Evolutionary conservation across 805 yeast species (phyloP).

Genomic region (Saturnispora saitoi): DNA sequence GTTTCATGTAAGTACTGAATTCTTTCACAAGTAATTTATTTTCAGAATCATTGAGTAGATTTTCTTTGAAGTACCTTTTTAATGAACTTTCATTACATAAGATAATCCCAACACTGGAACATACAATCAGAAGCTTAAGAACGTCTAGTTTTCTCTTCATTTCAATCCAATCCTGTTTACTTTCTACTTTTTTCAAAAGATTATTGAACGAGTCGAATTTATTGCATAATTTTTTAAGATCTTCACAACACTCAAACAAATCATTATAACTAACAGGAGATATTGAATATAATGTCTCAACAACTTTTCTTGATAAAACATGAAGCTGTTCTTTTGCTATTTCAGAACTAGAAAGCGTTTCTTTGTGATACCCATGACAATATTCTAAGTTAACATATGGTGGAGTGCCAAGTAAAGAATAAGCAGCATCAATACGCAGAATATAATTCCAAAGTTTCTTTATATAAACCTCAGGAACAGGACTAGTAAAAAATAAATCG

Average conservation of each 20-base stretch:
- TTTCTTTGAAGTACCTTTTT: not conserved
- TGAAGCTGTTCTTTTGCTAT: not conserved
- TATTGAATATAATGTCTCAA: not conserved
- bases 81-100: not conserved
- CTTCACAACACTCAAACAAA: not conserved
- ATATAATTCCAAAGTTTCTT: constrained; percentile 17
- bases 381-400: constrained; percentile 12
- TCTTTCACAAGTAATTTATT: not conserved
- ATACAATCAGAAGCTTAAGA: not conserved
- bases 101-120: not conserved
- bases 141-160: constrained; percentile 8
- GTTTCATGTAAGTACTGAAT: constrained; percentile 2
- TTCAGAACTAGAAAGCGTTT: not conserved
- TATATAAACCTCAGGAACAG: constrained; percentile 3
- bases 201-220: not conserved
- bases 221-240: not conserved
- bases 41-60: not conserved
- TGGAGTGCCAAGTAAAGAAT: constrained; percentile 9
- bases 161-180: constrained; percentile 4
- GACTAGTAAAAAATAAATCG: constrained; percentile 5
- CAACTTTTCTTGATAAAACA: not conserved
- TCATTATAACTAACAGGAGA: not conserved
- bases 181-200: not conserved
- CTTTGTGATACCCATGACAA: constrained; percentile 9
- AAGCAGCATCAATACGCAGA: constrained; percentile 10